phyloP scores from a whole-genome alignment of 371 early-diverging fungal species.

The Mortierella sp. region DNA sequence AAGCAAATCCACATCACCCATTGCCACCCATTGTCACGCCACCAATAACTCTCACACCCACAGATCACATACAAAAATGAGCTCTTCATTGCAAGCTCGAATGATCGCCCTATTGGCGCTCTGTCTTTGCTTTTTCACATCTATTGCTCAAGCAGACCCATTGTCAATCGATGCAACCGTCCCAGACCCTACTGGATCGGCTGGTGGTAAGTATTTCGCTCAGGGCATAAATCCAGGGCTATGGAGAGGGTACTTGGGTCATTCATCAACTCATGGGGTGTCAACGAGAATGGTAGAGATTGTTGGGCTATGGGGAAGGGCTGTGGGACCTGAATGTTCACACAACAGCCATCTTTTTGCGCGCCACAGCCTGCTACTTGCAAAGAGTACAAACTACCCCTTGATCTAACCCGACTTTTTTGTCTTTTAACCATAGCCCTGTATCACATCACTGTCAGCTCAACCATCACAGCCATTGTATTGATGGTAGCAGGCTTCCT shows the following conservation, averaged over 20 bases:
- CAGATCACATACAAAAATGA: too few species aligned
- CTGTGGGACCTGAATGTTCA: too few species aligned
- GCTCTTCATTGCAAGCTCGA: slow-evolving; percentile 9
- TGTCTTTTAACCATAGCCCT: not conserved
- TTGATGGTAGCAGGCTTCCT: slow-evolving; percentile 60
- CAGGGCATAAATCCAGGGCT: too few species aligned
- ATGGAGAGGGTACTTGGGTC: too few species aligned
- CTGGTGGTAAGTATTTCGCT: slow-evolving; percentile 12
- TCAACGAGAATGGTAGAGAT: not conserved
- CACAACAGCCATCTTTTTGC: too few species aligned
- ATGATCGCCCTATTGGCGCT: slow-evolving; percentile 23
- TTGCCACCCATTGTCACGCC: too few species aligned
- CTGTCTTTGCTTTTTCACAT: slow-evolving; percentile 24
- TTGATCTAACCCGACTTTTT: too few species aligned
- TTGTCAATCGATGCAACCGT: not conserved
- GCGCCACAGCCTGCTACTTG: too few species aligned
- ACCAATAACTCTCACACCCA: too few species aligned
- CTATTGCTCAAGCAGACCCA: slow-evolving; percentile 18
- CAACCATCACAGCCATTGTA: slow-evolving; percentile 59
- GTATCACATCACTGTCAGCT: slow-evolving; percentile 58
- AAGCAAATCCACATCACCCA: too few species aligned
- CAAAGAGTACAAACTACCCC: too few species aligned
- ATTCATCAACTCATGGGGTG: not conserved
- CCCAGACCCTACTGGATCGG: slow-evolving; percentile 2
- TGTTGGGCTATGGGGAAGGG: too few species aligned